Evolutionary conservation across 2,329 filamentous ascomycete genomes (phyloP), one percentile per base, ranked within the genome.

Genomic region (Fusarium sp.): DNA sequence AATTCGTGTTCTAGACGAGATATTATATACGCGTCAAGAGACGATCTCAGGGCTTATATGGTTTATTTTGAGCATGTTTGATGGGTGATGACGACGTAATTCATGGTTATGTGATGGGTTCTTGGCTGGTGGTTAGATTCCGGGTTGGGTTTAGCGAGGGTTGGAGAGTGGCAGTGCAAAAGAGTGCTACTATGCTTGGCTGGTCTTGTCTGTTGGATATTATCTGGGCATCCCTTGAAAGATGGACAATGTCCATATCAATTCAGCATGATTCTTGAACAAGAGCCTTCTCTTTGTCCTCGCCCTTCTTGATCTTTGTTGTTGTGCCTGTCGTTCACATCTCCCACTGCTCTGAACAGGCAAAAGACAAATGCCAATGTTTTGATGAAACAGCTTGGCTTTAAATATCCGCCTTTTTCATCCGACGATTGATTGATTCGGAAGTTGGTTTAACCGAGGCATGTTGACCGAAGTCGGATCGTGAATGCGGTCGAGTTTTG

Each of bases 131-230:
- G 13, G 2, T 42, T 39, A 25, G n/a, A 29, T 27, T 25, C 63
- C 63, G 20, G 31, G 52, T 59, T 44, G 27, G 63, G 63, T 45
- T 65, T 66, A 65, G 62, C 31, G 22, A 41, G 62, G 38, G 29
- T 38, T 39, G 35, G 36, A 54, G 46, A 38, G 62, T 59, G 63
- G 63, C 62, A 66, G 62, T 66, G 63, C 62, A 65, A 56, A 38
- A 36, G 20, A 49, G 50, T 41, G 36, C 33, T 59, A 59, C 56
- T 31, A 22, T 59, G 18, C 56, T 57, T 65, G 62, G n/a, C 46
- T 45, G 27, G 62, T 65, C 41, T 46, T 56, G 54, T 27, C n/a
- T n/a, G 10, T 35, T 46, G 29, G 31, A 47, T 56, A 27, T 14
- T 15, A 5, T 47, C n/a, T 27, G 7, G 54, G 31, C 54, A 27